Evolutionary conservation across 2,329 filamentous ascomycete genomes (phyloP).

Genomic region (Aureobasidium sp.): DNA sequence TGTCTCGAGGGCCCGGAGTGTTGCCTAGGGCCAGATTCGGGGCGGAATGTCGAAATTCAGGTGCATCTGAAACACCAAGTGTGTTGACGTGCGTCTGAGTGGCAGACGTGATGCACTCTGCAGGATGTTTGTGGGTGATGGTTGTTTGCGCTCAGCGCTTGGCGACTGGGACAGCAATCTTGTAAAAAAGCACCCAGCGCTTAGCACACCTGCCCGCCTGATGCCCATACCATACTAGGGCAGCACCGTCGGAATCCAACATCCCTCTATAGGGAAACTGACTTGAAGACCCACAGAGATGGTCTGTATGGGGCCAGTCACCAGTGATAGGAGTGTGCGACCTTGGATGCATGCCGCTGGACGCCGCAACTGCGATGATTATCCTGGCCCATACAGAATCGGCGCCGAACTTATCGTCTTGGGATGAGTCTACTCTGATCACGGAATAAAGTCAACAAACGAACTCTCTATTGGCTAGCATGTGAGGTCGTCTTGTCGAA

Average conservation of each 20-base stretch:
- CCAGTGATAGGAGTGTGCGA: conserved; percentile 1
- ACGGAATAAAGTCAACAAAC: background rate
- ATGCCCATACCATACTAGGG: background rate
- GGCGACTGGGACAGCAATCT: background rate
- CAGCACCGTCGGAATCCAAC: background rate
- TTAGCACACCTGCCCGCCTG: conserved; percentile 2
- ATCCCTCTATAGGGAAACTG: background rate
- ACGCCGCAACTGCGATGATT: background rate
- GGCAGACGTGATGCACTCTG: background rate
- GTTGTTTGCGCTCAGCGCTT: background rate
- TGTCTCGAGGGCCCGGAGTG: background rate
- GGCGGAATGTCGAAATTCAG: background rate
- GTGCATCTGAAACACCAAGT: conserved; percentile 2
- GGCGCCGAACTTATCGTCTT: background rate
- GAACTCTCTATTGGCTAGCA: background rate
- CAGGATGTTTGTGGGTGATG: background rate
- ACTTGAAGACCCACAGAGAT: background rate
- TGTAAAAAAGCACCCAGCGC: background rate
- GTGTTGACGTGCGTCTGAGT: conserved; percentile 3
- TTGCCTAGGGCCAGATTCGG: background rate
- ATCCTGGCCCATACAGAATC: background rate
- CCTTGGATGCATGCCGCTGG: background rate
- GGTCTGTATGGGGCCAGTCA: background rate
- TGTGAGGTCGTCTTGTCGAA: background rate
- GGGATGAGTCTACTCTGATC: background rate